Percentiles rank a stretch among this genome's conserved stretches.
Conservation (phyloP, 2,329 filamentous ascomycete genomes). For the Aspergillus calidoustus region DNA sequence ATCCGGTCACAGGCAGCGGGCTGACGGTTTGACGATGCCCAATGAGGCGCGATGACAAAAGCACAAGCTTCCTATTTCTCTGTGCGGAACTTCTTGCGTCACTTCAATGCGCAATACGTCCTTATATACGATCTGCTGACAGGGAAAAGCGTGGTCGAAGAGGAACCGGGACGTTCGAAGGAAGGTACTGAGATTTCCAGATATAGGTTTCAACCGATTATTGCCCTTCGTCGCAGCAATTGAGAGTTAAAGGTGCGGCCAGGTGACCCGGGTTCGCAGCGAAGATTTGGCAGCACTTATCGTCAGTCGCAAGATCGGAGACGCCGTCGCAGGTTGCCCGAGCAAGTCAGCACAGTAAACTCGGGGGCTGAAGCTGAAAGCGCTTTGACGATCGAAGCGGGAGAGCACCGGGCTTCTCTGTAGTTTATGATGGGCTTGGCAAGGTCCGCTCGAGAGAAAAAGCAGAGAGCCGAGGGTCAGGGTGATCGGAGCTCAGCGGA, state of each 20-base stretch:
- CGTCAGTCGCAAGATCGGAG: background rate
- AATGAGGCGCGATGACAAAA: background rate
- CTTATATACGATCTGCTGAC: background rate
- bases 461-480: conserved; percentile 5
- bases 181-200: background rate
- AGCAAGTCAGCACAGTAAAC: background rate
- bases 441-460: background rate
- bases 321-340: background rate
- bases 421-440: background rate
- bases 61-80: background rate
- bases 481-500: conserved; percentile 10
- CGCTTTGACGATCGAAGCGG: background rate
- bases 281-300: background rate
- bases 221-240: background rate
- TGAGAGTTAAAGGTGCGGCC: background rate
- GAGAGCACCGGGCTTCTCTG: background rate
- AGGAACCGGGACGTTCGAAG: background rate
- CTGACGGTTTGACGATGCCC: background rate
- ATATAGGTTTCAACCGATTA: background rate
- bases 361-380: background rate
- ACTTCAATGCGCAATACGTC: background rate
- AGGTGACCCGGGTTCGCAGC: background rate
- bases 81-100: background rate
- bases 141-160: background rate
- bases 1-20: background rate